These are phyloP conservation scores for Gardenia jasminoides DNA, from an alignment of 257 asterid species.

Conservation along the genomic window DNA sequence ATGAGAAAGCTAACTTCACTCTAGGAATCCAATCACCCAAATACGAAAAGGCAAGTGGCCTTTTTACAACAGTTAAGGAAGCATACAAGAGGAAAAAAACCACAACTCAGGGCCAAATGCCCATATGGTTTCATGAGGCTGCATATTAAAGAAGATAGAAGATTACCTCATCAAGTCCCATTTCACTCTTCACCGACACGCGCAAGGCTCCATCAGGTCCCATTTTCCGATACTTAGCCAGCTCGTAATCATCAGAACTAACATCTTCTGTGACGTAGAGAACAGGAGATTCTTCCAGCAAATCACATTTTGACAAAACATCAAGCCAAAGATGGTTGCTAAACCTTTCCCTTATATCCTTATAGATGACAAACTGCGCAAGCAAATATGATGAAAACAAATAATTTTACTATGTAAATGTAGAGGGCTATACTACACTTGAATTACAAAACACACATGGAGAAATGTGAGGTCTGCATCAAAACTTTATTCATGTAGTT, in stretches of 20 bases:
- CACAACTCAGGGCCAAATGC: not conserved
- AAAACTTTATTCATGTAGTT: not conserved
- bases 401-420: constrained; percentile 8
- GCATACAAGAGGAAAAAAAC: not conserved
- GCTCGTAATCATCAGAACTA: constrained; percentile 51
- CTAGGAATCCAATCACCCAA: not conserved
- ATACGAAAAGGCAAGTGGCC: not conserved
- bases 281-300: constrained; percentile 65
- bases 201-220: constrained; percentile 87
- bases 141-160: constrained; percentile 20
- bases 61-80: not conserved
- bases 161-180: constrained; percentile 70
- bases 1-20: not conserved
- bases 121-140: not conserved
- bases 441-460: not conserved
- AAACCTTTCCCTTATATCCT: constrained; percentile 85
- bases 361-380: constrained; percentile 71
- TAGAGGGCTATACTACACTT: not conserved
- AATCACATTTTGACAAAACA: constrained; percentile 86
- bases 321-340: constrained; percentile 89
- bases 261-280: constrained; percentile 68
- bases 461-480: not conserved
- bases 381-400: constrained; percentile 13
- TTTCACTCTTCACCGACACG: constrained; percentile 68
- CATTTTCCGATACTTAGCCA: constrained; percentile 63